Conservation (phyloP, 805 yeast genomes). For the Metschnikowia chrysomelidarum region DNA sequence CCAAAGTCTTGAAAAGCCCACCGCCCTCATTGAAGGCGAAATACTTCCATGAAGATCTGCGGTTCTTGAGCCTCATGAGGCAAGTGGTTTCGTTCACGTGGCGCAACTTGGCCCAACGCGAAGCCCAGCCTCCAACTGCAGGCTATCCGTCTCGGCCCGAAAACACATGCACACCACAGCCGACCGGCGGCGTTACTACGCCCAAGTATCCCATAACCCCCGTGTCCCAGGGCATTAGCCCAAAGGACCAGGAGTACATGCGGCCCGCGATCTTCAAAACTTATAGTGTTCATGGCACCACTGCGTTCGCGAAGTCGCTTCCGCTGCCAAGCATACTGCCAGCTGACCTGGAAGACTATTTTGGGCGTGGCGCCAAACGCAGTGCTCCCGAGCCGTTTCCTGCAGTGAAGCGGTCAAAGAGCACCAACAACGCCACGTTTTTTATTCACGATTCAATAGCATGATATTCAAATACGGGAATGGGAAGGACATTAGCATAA, state of each 20-base stretch:
- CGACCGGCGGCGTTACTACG: slow-evolving; percentile 26
- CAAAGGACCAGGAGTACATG: slow-evolving; percentile 12
- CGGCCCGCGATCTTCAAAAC: slow-evolving; percentile 5
- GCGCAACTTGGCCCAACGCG: slow-evolving; percentile 21
- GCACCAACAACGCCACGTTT: slow-evolving; percentile 13
- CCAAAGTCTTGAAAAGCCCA: slow-evolving; percentile 42
- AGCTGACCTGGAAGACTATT: slow-evolving; percentile 11
- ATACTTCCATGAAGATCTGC: slow-evolving; percentile 39
- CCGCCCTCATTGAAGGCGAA: slow-evolving; percentile 47
- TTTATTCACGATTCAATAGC: slow-evolving; percentile 17
- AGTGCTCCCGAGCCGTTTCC: slow-evolving; percentile 8
- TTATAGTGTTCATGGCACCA: slow-evolving; percentile 21
- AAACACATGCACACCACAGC: slow-evolving; percentile 11
- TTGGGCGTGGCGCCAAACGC: slow-evolving; percentile 8
- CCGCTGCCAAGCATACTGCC: slow-evolving; percentile 22
- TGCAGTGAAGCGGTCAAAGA: slow-evolving; percentile 15
- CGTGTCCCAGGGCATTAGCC: slow-evolving; percentile 20
- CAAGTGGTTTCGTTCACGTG: slow-evolving; percentile 33
- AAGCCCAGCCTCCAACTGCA: slow-evolving; percentile 7
- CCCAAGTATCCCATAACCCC: slow-evolving; percentile 30
- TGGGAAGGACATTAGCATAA: too few species aligned
- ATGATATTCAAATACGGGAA: too few species aligned
- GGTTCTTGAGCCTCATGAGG: slow-evolving; percentile 37
- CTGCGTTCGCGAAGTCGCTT: slow-evolving; percentile 9
- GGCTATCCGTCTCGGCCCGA: slow-evolving; percentile 3